phyloP scores from a whole-genome alignment of 2,329 filamentous ascomycete species.

The Fusarium zealandicum region DNA sequence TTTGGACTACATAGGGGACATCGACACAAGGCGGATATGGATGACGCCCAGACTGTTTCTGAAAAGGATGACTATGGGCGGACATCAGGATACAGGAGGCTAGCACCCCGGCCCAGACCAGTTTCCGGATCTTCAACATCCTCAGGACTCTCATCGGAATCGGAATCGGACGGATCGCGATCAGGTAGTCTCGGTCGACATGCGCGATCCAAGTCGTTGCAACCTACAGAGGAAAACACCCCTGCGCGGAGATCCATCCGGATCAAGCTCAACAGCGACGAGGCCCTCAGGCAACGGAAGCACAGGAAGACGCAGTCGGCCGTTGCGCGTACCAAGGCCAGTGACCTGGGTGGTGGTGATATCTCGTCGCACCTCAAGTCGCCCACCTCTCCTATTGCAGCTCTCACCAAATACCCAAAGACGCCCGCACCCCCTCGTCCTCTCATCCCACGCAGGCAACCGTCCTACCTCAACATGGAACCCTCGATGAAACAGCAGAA shows the following conservation, averaged over 20 bases:
- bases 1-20: conserved; percentile 56
- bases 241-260: conserved; percentile 82
- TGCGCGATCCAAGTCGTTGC: conserved; percentile 68
- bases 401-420: conserved; percentile 87
- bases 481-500: conserved; percentile 74
- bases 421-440: conserved; percentile 88
- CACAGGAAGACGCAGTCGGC: conserved; percentile 66
- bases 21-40: conserved; percentile 52
- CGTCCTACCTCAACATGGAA: conserved; percentile 78
- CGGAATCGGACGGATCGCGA: conserved; percentile 64
- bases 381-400: conserved; percentile 81
- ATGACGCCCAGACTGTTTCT: conserved; percentile 35
- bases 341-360: conserved; percentile 52
- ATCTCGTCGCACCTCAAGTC: conserved; percentile 89
- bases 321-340: conserved; percentile 52
- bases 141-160: conserved; percentile 74
- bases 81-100: conserved; percentile 40
- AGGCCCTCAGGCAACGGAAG: conserved; percentile 75
- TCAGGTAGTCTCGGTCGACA: conserved; percentile 52
- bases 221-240: conserved; percentile 66
- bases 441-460: conserved; percentile 85
- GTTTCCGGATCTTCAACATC: conserved; percentile 56
- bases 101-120: conserved; percentile 39
- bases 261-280: conserved; percentile 88
- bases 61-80: conserved; percentile 42